Evolutionary conservation across 2,329 filamentous ascomycete species (phyloP), one percentile per base, ranked within the genome.

Genomic region (Cladophialophora exuberans): DNA sequence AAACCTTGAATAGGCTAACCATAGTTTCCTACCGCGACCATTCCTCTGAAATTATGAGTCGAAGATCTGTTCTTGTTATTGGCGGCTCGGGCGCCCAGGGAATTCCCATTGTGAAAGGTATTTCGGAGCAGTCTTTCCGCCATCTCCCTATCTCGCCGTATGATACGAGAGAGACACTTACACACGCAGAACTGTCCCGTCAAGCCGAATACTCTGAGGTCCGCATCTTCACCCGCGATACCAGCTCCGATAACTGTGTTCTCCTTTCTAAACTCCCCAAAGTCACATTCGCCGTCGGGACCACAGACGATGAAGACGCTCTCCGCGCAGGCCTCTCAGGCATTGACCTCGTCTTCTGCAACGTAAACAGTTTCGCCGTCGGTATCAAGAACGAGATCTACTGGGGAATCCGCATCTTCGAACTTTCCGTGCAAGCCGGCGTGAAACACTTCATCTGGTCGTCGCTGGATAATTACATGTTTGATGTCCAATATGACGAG

Each of bases 221-320:
- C 28, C 28, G 28, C 7, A 13, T 31, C 28, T 13, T 31, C 7
- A 31, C 28, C 13, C 28, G 28, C 13, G 28, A 31, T 13, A 6
- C 28, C 6, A 13, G 13, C 6, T 31, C 28, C 7, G 13, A 6
- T 6, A 31, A 31, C 28, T 31, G 28, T 13, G 13, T 7, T 6
- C 28, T 31, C 28, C 13, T 31, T 6, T 31, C 13, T 6, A 13
- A 31, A 13, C 28, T 31, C 28, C 28, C 28, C 6, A 31, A 13
- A 31, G 73, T 74, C 0, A 41, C 13, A 10, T 18, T 41, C 10
- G 13, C 15, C n/a, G 4, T 17, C n/a, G 36, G 36, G 11, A 10
- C n/a, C 13, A 17, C n/a, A 4, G n/a, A 41, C 18, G 36, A 41
- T 18, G 36, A 41, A 10, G 36, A 41, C 11, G n/a, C 3, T 17